Evolutionary conservation across 2,329 filamentous ascomycete species (phyloP), one percentile per base, ranked within the genome.

Genomic region (Alternaria triticina): DNA sequence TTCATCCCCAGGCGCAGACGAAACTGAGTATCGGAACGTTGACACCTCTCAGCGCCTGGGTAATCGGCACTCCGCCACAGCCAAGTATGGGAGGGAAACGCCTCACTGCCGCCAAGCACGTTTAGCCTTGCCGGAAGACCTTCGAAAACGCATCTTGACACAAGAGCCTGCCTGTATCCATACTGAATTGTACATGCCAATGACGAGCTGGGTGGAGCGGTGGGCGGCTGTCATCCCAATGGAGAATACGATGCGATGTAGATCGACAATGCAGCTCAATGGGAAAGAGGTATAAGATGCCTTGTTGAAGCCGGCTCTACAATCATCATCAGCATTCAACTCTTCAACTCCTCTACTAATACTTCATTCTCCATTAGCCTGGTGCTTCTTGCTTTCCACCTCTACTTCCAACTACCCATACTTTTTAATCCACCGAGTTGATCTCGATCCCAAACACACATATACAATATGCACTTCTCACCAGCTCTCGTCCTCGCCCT

Each of bases 381-480:
- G 66, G 70, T 61, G 71, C 70, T 73, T 57, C 57, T 65, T 43
- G 23, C 30, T 63, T 60, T 33, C 61, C 57, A 22, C 12, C 23
- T 69, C 60, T 54, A 67, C 50, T 54, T 62, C 22, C 47, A 30
- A 40, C 23, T 44, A 40, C 4, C n/a, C 17, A 5, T 61, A 46
- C 52, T 3, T 36, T 50, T n/a, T 44, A 58, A 54, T 46, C 46
- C 46, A 36, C 22, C 62, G 65, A 70, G 66, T 70, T 68, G 66
- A 70, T 43, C 70, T 71, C 66, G 59, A 62, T 11, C 23, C 25
- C n/a, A 44, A 20, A 49, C 27, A 47, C 40, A 50, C 9, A 49
- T 20, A 58, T 61, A 54, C 62, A 74, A 58, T 3, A 78, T 78
- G 76, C 63, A 73, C 30, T 73, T 76, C 66, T 67, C 71, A 52